These are phyloP conservation scores for Talaromyces sp. DNA, from an alignment of 2,329 filamentous ascomycete species.

Conservation along the genomic window DNA sequence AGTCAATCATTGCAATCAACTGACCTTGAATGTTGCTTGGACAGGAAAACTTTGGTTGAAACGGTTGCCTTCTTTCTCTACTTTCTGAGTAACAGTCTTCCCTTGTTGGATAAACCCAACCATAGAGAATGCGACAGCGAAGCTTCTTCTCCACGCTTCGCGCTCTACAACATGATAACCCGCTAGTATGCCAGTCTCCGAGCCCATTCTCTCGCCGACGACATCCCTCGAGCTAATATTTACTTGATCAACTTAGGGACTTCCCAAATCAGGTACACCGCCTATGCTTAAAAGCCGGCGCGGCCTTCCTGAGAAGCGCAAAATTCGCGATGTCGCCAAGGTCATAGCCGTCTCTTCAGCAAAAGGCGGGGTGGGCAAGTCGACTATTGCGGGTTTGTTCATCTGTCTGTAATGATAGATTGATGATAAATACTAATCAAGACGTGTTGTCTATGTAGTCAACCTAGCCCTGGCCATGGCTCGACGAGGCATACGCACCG, in stretches of 20 bases:
- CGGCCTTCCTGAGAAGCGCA: conserved; percentile 72
- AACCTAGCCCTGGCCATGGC: conserved; percentile 88
- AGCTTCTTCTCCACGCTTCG: conserved; percentile 52
- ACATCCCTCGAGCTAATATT: not conserved
- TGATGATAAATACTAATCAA: not conserved
- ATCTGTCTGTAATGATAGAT: not conserved
- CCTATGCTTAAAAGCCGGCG: conserved; percentile 67
- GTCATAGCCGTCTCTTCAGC: conserved; percentile 96
- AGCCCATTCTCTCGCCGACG: not conserved
- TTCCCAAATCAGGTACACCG: conserved; percentile 68
- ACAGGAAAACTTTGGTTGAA: not conserved
- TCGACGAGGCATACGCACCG: conserved; percentile 70
- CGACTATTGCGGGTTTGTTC: conserved; percentile 70
- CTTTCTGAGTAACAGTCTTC: not conserved
- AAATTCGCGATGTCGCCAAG: conserved; percentile 78
- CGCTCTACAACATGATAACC: conserved; percentile 72
- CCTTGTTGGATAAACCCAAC: not conserved
- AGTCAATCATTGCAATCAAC: not conserved
- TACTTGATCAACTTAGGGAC: conserved; percentile 52
- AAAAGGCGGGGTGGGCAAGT: conserved; percentile 97
- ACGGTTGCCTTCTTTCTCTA: not conserved
- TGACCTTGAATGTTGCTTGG: not conserved
- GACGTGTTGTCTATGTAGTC: conserved; percentile 27
- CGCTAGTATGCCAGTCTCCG: conserved; percentile 54
- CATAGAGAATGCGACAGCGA: conserved; percentile 26